Evolutionary conservation across 1,284 basidiomycete species (phyloP), one percentile per base, ranked within the genome.

Genomic region (Leccinum griseonigrum): DNA sequence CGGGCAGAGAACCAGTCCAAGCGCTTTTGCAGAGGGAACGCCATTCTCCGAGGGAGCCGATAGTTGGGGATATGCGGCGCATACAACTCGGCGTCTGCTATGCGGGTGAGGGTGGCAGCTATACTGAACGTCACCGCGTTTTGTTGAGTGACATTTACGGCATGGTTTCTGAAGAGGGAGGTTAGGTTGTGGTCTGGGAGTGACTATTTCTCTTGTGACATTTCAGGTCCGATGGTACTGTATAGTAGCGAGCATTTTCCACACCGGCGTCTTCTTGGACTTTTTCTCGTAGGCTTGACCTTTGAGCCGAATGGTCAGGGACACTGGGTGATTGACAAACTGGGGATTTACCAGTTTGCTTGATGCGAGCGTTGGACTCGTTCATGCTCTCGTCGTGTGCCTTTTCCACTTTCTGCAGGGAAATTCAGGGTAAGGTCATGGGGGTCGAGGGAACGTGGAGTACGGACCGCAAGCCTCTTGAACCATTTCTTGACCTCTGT

Each of bases 401-500:
- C 71, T 85, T 87, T 75, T 92, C 90, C 68, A 90, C 90, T 79
- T 90, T 92, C 90, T 92, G 69, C 8, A 54, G 9, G 3, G 14
- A 50, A 54, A 31, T 7, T 59, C 13, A 66, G 63, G 57, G 8
- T 26, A 18, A 40, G 56, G 10, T 22, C 26, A n/a, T 10, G 34
- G 38, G 43, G 2, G 6, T 16, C n/a, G 29, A 29, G 56, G 18
- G 58, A 61, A 59, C 9, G 0, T 1, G 2, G 46, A 22, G 50
- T 28, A 29, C 79, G 64, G 69, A 91, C 91, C 57, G 85, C 81
- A 54, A 92, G 80, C 73, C 86, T 91, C 82, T 90, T 91, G 79
- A 92, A 87, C 88, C 90, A 92, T 67, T 90, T 92, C 78, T 86
- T 88, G 48, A 92, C 84, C 64, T 92, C 90, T 40, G 77, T 74